Evolutionary conservation across 495 filamentous ascomycete species (phyloP), one percentile per base, ranked within the genome.

Genomic region (Staphylotrichum longicolle): DNA sequence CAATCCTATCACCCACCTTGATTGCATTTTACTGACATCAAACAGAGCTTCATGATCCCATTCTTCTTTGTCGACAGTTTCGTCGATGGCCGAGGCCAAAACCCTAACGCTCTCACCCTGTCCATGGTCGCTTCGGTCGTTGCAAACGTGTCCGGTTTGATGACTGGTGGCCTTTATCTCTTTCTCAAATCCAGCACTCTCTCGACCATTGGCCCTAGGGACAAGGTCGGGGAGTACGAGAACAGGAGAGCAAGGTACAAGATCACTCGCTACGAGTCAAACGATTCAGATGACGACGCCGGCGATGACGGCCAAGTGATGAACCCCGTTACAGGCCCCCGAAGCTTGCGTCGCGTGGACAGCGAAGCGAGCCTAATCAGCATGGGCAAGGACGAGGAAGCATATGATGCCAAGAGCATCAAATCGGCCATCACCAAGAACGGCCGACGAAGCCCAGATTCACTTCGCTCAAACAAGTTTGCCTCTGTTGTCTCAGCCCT

Each of bases 81-180:
- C 51, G 55, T 66, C 34, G 62, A 71, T 33, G 60, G 69, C 46
- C 54, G 62, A 37, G 60, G 56, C 41, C 59, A 49, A 12, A 52
- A 68, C 35, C 59, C 57, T 33, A 67, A 70, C 20, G 64, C 69
- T 4, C 63, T 76, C 20, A 77, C 70, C 6, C 51, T 81, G 2
- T 72, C 73, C 3, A 80, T 79, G 78, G 71, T 81, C 40, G 72
- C 76, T 30, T 70, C 78, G 8, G 77, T 81, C 7, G 78, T 77
- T 5, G 73, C 78, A n/a, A 80, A 78, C 48, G 70, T 81, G 1
- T 78, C 78, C 0, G 78, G 78, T 0, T 63, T 81, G 39, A 75
- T 75, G 73, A 80, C 75, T 4, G 78, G 78, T 32, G 76, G 76
- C 5, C 70, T 81, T 37, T 77, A 81, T 57, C 69, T 81, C 5